A percentile compares a stretch with the other conserved stretches of the same genome.
Conservation (phyloP, 2,329 filamentous ascomycete species). For the Pseudocercospora macadamiae region DNA sequence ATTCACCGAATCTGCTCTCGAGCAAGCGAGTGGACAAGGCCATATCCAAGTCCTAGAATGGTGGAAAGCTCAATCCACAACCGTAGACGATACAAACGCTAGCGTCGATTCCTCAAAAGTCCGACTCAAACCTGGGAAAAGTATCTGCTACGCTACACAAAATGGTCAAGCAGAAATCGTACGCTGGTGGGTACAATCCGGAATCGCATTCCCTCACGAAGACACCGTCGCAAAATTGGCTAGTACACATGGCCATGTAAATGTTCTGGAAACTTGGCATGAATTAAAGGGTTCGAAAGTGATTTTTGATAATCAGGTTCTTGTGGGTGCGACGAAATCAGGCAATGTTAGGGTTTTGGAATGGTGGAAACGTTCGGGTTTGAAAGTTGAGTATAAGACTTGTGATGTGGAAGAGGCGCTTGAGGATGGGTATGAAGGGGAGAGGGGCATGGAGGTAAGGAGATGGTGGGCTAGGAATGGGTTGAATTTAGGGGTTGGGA, state of each 20-base stretch:
- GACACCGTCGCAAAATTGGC: constrained; percentile 84
- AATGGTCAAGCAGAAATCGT: constrained; percentile 77
- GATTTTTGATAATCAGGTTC: constrained; percentile 79
- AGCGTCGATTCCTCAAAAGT: constrained; percentile 42
- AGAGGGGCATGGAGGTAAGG: constrained; percentile 71
- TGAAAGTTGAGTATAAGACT: constrained; percentile 87
- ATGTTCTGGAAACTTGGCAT: constrained; percentile 82
- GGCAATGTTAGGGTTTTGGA: constrained; percentile 83
- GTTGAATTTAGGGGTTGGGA: constrained; percentile 77
- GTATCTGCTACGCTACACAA: constrained; percentile 80
- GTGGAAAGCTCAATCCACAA: constrained; percentile 70
- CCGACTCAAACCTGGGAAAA: constrained; percentile 78
- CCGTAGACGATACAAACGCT: constrained; percentile 33
- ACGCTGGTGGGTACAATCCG: constrained; percentile 84
- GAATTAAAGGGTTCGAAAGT: constrained; percentile 73
- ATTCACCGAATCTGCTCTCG: constrained; percentile 84
- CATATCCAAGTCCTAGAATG: constrained; percentile 86
- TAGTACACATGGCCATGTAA: constrained; percentile 80
- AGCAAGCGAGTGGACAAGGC: constrained; percentile 82
- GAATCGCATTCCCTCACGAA: constrained; percentile 76
- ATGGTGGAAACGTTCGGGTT: constrained; percentile 82
- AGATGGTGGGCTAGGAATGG: constrained; percentile 89
- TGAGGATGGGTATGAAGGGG: constrained; percentile 75
- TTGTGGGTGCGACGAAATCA: constrained; percentile 85
- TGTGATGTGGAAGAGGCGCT: constrained; percentile 95